These are phyloP conservation scores for Rhizopogon roseolus DNA, from an alignment of 768 basidiomycete species.

Conservation along the genomic window DNA sequence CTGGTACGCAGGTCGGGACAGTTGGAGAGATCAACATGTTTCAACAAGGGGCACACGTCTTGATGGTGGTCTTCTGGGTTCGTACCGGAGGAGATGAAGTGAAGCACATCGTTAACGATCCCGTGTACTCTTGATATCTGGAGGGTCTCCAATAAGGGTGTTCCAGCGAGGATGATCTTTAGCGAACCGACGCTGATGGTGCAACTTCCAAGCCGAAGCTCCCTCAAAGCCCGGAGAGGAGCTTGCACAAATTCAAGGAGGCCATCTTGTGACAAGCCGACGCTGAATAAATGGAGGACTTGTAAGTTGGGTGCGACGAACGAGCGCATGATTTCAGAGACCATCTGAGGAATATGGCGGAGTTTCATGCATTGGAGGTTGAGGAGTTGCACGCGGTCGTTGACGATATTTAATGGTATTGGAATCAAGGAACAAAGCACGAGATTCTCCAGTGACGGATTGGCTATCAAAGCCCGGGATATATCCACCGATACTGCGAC, in stretches of 20 bases:
- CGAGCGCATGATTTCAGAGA: background rate
- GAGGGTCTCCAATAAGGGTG: slow-evolving; percentile 38
- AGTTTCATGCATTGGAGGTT: slow-evolving; percentile 35
- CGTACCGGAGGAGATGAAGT: slow-evolving; percentile 32
- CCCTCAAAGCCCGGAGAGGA: slow-evolving; percentile 5
- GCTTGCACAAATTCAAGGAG: slow-evolving; percentile 17
- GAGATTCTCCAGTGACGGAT: slow-evolving; percentile 21
- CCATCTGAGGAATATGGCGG: slow-evolving; percentile 3
- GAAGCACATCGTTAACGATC: slow-evolving; percentile 35
- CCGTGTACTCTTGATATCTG: slow-evolving; percentile 31
- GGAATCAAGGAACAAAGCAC: slow-evolving; percentile 22
- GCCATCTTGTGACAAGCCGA: slow-evolving; percentile 10
- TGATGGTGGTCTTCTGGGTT: slow-evolving; percentile 9
- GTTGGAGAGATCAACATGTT: slow-evolving; percentile 51
- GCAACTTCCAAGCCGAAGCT: slow-evolving; percentile 33
- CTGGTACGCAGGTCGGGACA: slow-evolving; percentile 51
- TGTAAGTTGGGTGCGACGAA: slow-evolving; percentile 24
- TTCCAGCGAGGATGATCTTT: slow-evolving; percentile 24
- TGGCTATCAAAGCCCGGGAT: slow-evolving; percentile 9
- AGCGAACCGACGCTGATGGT: slow-evolving; percentile 26
- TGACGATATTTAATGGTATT: too few species aligned
- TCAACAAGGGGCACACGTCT: slow-evolving; percentile 39
- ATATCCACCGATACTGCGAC: background rate
- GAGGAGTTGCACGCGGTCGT: slow-evolving; percentile 15
- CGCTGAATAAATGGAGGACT: slow-evolving; percentile 12